Evolutionary conservation across 129 eudicot species (phyloP).

Genomic region (Chrysanthemum makinoi): DNA sequence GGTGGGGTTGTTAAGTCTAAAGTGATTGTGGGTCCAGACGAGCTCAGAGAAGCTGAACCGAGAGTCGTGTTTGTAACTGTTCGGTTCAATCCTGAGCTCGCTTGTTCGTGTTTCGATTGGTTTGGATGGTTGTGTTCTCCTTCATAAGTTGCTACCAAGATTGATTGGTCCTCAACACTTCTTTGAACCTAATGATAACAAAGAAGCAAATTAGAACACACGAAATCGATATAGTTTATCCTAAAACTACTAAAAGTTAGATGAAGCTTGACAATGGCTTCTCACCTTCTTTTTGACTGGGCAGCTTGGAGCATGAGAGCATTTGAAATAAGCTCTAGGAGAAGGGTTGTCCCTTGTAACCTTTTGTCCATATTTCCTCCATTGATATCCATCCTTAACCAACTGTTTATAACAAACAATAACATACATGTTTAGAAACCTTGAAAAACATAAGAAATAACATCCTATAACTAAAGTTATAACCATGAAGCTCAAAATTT

Average conservation of each 20-base stretch:
- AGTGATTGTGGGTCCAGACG: slow-evolving; percentile 55
- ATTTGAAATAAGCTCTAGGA: slow-evolving; percentile 99
- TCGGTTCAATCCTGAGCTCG: slow-evolving; percentile 38
- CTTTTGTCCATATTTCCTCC: slow-evolving; percentile 99
- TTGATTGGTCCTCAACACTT: slow-evolving; percentile 87
- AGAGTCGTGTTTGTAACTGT: slow-evolving; percentile 32
- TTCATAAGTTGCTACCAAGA: slow-evolving; percentile 89
- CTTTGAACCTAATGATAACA: slow-evolving; percentile 62
- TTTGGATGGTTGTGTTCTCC: slow-evolving; percentile 92
- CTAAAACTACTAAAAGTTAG: background rate
- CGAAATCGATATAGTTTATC: background rate
- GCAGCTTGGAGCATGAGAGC: slow-evolving; percentile 93
- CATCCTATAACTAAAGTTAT: background rate
- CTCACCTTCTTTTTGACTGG: slow-evolving; percentile 97
- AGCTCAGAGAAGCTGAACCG: slow-evolving; percentile 40
- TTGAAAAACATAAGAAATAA: background rate
- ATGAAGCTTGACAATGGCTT: background rate
- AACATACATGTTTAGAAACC: slow-evolving; percentile 7
- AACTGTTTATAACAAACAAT: slow-evolving; percentile 36
- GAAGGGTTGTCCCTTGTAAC: slow-evolving; percentile 98
- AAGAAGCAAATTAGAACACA: slow-evolving; percentile 5
- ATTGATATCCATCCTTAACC: slow-evolving; percentile 95
- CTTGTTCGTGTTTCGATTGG: slow-evolving; percentile 45
- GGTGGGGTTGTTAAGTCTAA: slow-evolving; percentile 58
- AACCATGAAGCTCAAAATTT: background rate